Evolutionary conservation across 306 rosid genomes (phyloP).

Genomic region (Gastrolobium bilobum): DNA sequence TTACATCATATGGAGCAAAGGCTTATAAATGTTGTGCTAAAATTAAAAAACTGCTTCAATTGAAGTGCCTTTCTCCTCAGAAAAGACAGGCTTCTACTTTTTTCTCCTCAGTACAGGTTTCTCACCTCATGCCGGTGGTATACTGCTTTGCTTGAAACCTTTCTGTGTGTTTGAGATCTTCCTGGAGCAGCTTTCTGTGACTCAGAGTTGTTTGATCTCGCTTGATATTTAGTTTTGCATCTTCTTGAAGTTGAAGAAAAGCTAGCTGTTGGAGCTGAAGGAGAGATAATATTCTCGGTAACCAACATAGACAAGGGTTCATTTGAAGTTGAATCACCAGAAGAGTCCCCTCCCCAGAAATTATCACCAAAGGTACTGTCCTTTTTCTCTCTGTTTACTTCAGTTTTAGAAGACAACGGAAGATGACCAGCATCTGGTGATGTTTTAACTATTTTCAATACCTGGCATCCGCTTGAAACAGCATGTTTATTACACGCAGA

Average conservation of each 20-base stretch:
- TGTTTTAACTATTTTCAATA: constrained; percentile 27
- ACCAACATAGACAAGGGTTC: neutral
- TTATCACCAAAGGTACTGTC: neutral
- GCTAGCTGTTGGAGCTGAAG: neutral
- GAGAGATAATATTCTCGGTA: neutral
- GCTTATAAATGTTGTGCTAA: neutral
- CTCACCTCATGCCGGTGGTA: constrained; percentile 54
- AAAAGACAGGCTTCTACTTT: constrained; percentile 1
- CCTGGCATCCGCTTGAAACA: constrained; percentile 3
- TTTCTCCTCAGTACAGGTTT: constrained; percentile 8
- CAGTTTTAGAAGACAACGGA: neutral
- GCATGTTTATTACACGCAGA: neutral
- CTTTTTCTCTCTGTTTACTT: neutral
- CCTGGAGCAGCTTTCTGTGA: constrained; percentile 9
- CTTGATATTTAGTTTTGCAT: neutral
- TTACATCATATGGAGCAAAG: constrained; percentile 16
- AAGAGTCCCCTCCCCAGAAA: neutral
- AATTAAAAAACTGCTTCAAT: neutral
- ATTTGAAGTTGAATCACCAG: constrained; percentile 3
- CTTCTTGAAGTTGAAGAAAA: constrained; percentile 3
- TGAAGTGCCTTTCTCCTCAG: neutral
- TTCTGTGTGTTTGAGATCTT: constrained; percentile 36
- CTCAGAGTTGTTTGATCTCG: neutral
- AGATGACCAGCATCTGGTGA: constrained; percentile 9
- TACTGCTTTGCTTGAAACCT: neutral